A percentile compares a stretch with the other conserved stretches of the same genome.
phyloP scores from a whole-genome alignment of 2,329 filamentous ascomycete genomes.

The Periconia sp. region DNA sequence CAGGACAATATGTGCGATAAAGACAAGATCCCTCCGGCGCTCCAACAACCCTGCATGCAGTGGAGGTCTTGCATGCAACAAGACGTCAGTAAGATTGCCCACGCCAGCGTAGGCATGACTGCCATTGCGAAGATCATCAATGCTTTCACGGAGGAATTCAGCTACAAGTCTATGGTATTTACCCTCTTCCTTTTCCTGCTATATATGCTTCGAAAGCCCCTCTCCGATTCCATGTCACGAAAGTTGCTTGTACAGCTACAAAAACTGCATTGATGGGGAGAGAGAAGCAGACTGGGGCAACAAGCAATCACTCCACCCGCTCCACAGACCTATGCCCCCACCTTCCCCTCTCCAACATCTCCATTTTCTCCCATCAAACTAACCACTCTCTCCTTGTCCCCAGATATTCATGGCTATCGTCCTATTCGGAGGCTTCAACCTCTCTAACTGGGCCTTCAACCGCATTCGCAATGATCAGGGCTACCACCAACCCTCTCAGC shows the following conservation, averaged over 20 bases:
- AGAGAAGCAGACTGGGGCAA: neutral
- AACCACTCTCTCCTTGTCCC: slow-evolving; percentile 18
- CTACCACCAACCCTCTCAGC: slow-evolving; percentile 15
- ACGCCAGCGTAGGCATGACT: slow-evolving; percentile 78
- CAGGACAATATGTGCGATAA: slow-evolving; percentile 73
- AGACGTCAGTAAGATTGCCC: slow-evolving; percentile 75
- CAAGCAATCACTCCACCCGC: neutral
- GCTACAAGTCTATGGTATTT: slow-evolving; percentile 73
- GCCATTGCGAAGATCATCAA: slow-evolving; percentile 94
- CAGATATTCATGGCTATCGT: slow-evolving; percentile 52
- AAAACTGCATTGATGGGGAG: neutral
- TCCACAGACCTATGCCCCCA: neutral
- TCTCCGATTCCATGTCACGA: neutral
- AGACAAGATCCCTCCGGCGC: slow-evolving; percentile 67
- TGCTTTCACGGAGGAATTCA: slow-evolving; percentile 87
- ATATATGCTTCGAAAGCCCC: neutral
- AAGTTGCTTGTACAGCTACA: neutral
- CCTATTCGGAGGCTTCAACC: slow-evolving; percentile 55
- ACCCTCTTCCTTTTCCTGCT: slow-evolving; percentile 13
- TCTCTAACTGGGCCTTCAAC: slow-evolving; percentile 63
- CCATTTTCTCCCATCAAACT: slow-evolving; percentile 4
- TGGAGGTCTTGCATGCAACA: slow-evolving; percentile 89
- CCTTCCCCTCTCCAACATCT: neutral
- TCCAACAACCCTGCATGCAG: slow-evolving; percentile 71
- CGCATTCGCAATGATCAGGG: slow-evolving; percentile 49